Evolutionary conservation across 2,329 filamentous ascomycete genomes (phyloP).

Genomic region (Penicillium sp.): DNA sequence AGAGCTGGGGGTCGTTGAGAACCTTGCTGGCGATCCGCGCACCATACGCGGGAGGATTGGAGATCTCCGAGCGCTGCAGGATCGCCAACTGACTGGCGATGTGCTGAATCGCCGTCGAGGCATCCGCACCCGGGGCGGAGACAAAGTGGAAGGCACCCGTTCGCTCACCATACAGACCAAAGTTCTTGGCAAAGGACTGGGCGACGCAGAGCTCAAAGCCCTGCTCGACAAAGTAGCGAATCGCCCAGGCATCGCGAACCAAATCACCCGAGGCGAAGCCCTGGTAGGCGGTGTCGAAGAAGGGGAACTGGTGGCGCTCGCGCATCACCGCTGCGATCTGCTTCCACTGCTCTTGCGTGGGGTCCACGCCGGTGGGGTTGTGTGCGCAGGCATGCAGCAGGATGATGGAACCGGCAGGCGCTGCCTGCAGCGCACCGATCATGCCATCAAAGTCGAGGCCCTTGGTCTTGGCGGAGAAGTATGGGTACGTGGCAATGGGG

Average conservation of each 20-base stretch:
- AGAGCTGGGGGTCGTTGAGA: slow-evolving; percentile 75
- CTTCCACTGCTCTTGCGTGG: slow-evolving; percentile 89
- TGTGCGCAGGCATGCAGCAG: slow-evolving; percentile 93
- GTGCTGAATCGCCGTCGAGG: slow-evolving; percentile 53
- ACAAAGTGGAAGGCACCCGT: slow-evolving; percentile 96
- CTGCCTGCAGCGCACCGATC: slow-evolving; percentile 62
- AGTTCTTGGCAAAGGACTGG: slow-evolving; percentile 59
- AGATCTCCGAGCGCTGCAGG: slow-evolving; percentile 94
- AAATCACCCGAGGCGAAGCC: slow-evolving; percentile 93
- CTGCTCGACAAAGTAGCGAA: slow-evolving; percentile 88
- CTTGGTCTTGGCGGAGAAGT: slow-evolving; percentile 84
- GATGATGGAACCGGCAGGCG: slow-evolving; percentile 75
- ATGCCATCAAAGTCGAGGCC: slow-evolving; percentile 90
- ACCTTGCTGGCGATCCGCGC: slow-evolving; percentile 80
- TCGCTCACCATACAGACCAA: slow-evolving; percentile 90
- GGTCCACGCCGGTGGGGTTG: slow-evolving; percentile 96
- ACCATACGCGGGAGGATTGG: slow-evolving; percentile 90
- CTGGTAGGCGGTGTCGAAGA: slow-evolving; percentile 98
- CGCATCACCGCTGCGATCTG: slow-evolving; percentile 74
- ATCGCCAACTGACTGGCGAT: slow-evolving; percentile 87
- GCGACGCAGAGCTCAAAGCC: slow-evolving; percentile 66
- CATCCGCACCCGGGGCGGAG: slow-evolving; percentile 63
- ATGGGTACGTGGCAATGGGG: slow-evolving; percentile 76
- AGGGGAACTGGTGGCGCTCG: slow-evolving; percentile 81
- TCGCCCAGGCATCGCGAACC: slow-evolving; percentile 77